Percentiles rank a stretch among this genome's conserved stretches.
phyloP scores from a whole-genome alignment of 1,284 basidiomycete genomes.

The Peniophora sp. region DNA sequence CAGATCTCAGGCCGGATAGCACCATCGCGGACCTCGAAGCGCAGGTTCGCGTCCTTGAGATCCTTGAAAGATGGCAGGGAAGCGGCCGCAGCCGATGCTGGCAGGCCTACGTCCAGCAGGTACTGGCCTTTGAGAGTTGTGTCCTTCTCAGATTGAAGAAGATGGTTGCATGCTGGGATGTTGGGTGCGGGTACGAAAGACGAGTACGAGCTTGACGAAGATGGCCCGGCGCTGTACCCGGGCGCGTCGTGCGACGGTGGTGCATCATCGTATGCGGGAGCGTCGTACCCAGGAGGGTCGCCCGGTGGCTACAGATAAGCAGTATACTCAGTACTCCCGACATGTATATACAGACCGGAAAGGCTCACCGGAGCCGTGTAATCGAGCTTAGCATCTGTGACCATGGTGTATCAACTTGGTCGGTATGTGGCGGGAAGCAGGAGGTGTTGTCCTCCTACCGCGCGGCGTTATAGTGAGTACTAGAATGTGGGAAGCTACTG shows the following conservation, averaged over 20 bases:
- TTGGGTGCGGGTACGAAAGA: slow-evolving; percentile 1
- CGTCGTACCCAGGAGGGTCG: too few relatives aligned
- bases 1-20: slow-evolving; percentile 1
- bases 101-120: slow-evolving; percentile 8
- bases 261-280: slow-evolving; percentile 1
- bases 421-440: too few relatives aligned
- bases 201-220: not conserved
- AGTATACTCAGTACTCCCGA: too few relatives aligned
- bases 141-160: slow-evolving; percentile 6
- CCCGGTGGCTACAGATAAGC: too few relatives aligned
- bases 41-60: slow-evolving; percentile 1
- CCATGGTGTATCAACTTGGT: too few relatives aligned
- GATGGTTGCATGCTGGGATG: slow-evolving; percentile 7
- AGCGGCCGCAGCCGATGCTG: slow-evolving; percentile 5
- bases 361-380: too few relatives aligned
- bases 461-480: too few relatives aligned
- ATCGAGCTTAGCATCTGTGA: too few relatives aligned
- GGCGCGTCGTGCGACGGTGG: not conserved
- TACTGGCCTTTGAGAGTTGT: slow-evolving; percentile 2
- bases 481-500: too few relatives aligned
- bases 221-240: not conserved
- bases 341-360: too few relatives aligned
- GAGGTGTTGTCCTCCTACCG: too few relatives aligned
- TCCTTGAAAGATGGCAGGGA: not conserved
- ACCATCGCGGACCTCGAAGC: slow-evolving; percentile 7